These are phyloP conservation scores for Monosporozyma siamensis DNA, from an alignment of 805 yeast species.

Conservation along the genomic window DNA sequence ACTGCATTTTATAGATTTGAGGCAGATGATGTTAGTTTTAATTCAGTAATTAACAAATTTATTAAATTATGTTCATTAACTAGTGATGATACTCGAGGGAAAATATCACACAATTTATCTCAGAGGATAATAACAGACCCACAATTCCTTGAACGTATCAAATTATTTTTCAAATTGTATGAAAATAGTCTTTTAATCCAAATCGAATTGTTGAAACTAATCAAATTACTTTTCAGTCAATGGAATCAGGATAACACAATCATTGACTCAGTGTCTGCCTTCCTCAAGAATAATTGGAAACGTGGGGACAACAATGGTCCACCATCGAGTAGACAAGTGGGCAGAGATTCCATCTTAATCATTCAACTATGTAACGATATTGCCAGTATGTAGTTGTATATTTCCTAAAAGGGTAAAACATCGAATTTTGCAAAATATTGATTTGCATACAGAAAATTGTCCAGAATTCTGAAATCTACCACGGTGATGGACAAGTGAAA, in stretches of 20 bases:
- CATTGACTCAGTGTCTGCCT: constrained; percentile 8
- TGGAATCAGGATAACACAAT: not conserved
- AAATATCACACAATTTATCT: constrained; percentile 11
- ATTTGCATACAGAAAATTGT: too few species aligned
- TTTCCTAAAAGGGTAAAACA: constrained; percentile 3
- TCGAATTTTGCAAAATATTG: too few species aligned
- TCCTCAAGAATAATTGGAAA: constrained; percentile 21
- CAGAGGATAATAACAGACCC: constrained; percentile 12
- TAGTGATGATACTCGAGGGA: constrained; percentile 1
- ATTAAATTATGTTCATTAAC: constrained; percentile 19
- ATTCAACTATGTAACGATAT: constrained; percentile 28
- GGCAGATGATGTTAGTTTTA: constrained; percentile 21
- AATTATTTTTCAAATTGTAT: constrained; percentile 21
- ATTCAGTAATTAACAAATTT: constrained; percentile 20
- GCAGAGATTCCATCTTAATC: constrained; percentile 28
- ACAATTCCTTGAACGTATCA: constrained; percentile 14
- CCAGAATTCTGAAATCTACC: too few species aligned
- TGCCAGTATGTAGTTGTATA: not conserved
- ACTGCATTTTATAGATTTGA: constrained; percentile 16
- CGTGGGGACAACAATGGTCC: not conserved
- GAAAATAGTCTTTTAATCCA: constrained; percentile 28
- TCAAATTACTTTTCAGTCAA: constrained; percentile 18
- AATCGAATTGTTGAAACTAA: constrained; percentile 27
- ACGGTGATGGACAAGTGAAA: too few species aligned
- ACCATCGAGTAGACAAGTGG: constrained; percentile 17